Evolutionary conservation across 305 asterid species (phyloP).

Genomic region (Fraxinus baroniana): DNA sequence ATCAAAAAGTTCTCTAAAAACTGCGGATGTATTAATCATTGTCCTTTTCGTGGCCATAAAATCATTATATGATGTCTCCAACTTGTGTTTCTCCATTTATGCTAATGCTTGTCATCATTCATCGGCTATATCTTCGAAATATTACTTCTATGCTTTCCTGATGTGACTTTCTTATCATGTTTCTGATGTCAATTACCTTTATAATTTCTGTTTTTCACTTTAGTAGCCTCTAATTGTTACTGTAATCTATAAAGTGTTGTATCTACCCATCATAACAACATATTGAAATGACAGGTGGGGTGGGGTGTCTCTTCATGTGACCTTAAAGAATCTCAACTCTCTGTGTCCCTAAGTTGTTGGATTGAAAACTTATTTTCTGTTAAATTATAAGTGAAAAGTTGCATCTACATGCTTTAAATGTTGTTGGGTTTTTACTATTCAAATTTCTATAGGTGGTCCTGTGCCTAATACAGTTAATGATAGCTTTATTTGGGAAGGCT

Average conservation of each 20-base stretch:
- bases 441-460: slow-evolving; percentile 40
- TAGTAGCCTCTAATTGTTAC: neutral
- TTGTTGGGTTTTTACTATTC: neutral
- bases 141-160: neutral
- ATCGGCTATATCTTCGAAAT: neutral
- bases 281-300: slow-evolving; percentile 27
- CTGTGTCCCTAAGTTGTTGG: neutral
- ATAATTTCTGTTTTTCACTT: neutral
- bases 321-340: slow-evolving; percentile 19
- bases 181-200: neutral
- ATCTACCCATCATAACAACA: slow-evolving; percentile 1
- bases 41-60: neutral
- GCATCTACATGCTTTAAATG: slow-evolving; percentile 17
- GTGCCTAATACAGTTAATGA: slow-evolving; percentile 27
- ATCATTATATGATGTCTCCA: neutral
- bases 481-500: slow-evolving; percentile 27
- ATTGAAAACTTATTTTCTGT: slow-evolving; percentile 14
- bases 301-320: slow-evolving; percentile 3
- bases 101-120: slow-evolving; percentile 3
- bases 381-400: slow-evolving; percentile 9
- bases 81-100: slow-evolving; percentile 4
- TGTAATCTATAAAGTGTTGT: slow-evolving; percentile 12
- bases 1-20: neutral
- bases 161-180: neutral
- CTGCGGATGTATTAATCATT: neutral